Evolutionary conservation across 768 basidiomycete genomes (phyloP).

Genomic region (Ramaria rubella): DNA sequence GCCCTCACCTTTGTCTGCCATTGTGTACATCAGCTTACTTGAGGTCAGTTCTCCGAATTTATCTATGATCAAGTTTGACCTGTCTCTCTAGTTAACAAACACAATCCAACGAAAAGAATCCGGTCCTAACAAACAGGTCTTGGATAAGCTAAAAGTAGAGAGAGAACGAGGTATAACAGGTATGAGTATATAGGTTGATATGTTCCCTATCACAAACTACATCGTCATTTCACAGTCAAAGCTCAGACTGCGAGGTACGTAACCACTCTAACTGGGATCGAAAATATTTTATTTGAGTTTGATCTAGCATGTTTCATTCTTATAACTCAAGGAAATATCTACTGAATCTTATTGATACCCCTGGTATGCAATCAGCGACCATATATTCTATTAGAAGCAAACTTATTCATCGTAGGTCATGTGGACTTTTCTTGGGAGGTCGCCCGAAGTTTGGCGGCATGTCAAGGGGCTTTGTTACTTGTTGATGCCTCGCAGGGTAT

Average conservation of each 20-base stretch:
- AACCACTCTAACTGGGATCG: neutral
- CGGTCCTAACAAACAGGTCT: conserved; percentile 74
- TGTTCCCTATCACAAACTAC: neutral
- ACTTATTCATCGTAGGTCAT: conserved; percentile 55
- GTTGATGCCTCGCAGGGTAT: conserved; percentile 98
- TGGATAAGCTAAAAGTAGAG: conserved; percentile 95
- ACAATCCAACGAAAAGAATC: conserved; percentile 65
- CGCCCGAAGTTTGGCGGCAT: conserved; percentile 84
- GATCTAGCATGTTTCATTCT: conserved; percentile 68
- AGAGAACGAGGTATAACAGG: conserved; percentile 95
- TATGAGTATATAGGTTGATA: conserved; percentile 23
- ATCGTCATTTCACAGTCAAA: conserved; percentile 53
- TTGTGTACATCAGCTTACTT: too few relatives aligned
- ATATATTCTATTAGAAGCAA: neutral
- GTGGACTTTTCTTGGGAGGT: conserved; percentile 99
- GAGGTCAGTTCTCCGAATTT: too few relatives aligned
- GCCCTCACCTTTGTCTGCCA: too few relatives aligned
- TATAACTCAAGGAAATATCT: conserved; percentile 54
- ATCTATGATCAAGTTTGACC: too few relatives aligned
- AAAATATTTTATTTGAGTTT: conserved; percentile 7
- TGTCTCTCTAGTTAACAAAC: conserved; percentile 62
- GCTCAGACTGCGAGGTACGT: conserved; percentile 85
- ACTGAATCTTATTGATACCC: conserved; percentile 94
- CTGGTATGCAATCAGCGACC: conserved; percentile 31
- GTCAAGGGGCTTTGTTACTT: conserved; percentile 78